Evolutionary conservation across 106 monocot species (phyloP).

Genomic region (Acorus calamus): DNA sequence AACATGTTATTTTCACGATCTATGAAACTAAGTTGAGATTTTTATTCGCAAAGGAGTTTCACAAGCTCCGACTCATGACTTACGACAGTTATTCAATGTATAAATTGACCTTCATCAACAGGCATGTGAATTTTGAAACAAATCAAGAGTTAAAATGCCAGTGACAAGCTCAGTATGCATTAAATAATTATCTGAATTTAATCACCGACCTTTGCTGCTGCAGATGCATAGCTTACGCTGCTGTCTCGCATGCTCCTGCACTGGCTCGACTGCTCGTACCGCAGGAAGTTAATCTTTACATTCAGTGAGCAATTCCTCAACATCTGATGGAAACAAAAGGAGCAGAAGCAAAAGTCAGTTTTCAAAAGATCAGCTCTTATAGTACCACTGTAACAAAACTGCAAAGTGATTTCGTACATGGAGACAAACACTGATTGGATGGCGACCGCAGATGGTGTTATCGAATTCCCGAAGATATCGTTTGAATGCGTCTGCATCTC

Average conservation of each 20-base stretch:
- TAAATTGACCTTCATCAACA: no score
- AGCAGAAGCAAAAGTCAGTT: background rate
- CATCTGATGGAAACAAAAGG: conserved; percentile 38
- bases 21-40: no score
- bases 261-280: conserved; percentile 92
- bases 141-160: no score
- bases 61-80: no score
- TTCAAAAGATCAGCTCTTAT: background rate
- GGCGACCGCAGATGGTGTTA: conserved; percentile 96
- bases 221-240: conserved; percentile 98
- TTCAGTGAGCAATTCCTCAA: conserved; percentile 61
- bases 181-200: background rate
- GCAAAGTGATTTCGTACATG: conserved; percentile 32
- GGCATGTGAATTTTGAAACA: no score
- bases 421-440: conserved; percentile 95
- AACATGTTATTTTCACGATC: no score
- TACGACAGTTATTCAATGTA: no score
- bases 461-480: conserved; percentile 55
- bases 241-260: conserved; percentile 84
- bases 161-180: no score
- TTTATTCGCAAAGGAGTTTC: no score
- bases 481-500: conserved; percentile 78
- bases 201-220: conserved; percentile 51
- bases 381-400: no score
- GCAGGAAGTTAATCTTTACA: conserved; percentile 56